Conservation (phyloP, 2,329 filamentous ascomycete species). For the Chaetomium globosum region DNA sequence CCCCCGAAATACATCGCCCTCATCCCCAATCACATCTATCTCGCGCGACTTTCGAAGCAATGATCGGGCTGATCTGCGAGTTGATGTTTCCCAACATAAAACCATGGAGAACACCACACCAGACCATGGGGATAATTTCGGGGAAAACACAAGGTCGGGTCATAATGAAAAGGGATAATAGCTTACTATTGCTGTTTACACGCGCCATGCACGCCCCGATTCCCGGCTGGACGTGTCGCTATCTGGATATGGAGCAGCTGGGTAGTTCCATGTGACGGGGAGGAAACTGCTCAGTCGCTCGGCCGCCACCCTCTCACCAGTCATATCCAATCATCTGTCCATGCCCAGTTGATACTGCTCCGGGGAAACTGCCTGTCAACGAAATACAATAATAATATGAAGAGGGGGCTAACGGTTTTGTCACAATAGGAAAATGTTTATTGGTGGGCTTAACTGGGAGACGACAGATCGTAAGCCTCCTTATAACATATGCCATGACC, state of each 20-base stretch:
- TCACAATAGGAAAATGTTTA: slow-evolving; percentile 91
- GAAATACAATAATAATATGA: background rate
- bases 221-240: background rate
- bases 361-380: background rate
- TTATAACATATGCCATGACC: background rate
- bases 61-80: background rate
- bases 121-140: background rate
- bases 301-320: background rate
- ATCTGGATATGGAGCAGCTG: background rate
- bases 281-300: background rate
- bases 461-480: slow-evolving; percentile 88
- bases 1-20: background rate
- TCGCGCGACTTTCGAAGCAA: slow-evolving; percentile 1
- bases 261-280: background rate
- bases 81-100: background rate
- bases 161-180: slow-evolving; percentile 1
- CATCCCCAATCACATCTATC: slow-evolving; percentile 6
- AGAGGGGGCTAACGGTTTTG: slow-evolving; percentile 35
- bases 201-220: background rate
- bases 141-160: slow-evolving; percentile 21
- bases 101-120: background rate
- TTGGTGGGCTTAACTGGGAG: slow-evolving; percentile 98
- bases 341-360: background rate
- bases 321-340: background rate
- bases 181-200: background rate